phyloP scores from a whole-genome alignment of 2,329 filamentous ascomycete genomes.

The Parastagonospora avenae region DNA sequence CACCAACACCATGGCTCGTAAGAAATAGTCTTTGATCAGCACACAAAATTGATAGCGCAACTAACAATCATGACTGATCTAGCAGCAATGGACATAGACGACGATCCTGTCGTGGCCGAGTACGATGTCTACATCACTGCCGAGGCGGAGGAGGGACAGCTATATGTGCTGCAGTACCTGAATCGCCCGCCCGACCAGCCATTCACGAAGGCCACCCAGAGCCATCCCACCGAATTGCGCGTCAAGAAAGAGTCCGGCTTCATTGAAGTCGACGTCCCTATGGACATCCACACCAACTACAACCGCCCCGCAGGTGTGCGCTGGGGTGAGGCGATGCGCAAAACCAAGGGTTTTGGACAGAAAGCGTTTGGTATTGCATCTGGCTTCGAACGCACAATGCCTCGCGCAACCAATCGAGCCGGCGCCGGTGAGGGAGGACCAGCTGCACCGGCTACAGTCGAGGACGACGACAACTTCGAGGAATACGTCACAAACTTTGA shows the following conservation, averaged over 20 bases:
- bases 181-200: constrained; percentile 71
- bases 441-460: constrained; percentile 36
- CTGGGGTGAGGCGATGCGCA: constrained; percentile 78
- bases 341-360: constrained; percentile 52
- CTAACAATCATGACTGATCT: constrained; percentile 9
- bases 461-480: constrained; percentile 70
- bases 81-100: constrained; percentile 43
- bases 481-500: constrained; percentile 59
- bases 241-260: constrained; percentile 83
- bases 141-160: constrained; percentile 58
- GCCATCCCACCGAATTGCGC: constrained; percentile 73
- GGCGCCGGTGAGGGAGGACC: constrained; percentile 27
- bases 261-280: constrained; percentile 88
- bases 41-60: neutral
- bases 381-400: constrained; percentile 49
- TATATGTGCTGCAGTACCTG: constrained; percentile 85
- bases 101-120: constrained; percentile 56
- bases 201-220: constrained; percentile 60
- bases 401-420: constrained; percentile 32
- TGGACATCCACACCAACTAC: constrained; percentile 74
- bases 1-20: constrained; percentile 33
- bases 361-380: constrained; percentile 54
- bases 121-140: constrained; percentile 91
- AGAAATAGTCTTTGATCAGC: constrained; percentile 14
- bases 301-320: constrained; percentile 80